Percentiles rank a stretch among this genome's conserved stretches.
phyloP scores from a whole-genome alignment of 2,329 filamentous ascomycete genomes.

The Aotearoamyces nothofagi region DNA sequence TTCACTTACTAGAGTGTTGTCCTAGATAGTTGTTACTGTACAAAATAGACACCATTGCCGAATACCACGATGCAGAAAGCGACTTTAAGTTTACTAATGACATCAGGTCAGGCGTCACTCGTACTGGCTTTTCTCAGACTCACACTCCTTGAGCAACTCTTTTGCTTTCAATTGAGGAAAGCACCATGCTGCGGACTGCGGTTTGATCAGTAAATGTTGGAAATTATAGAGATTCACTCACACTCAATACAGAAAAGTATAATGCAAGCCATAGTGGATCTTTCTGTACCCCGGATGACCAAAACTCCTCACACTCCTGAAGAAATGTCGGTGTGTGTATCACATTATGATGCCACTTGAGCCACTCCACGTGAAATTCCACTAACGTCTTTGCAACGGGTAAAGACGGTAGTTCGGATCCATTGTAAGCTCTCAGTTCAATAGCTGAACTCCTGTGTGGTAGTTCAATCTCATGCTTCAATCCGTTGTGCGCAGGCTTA shows the following conservation, averaged over 20 bases:
- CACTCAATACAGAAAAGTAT: conserved; percentile 13
- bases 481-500: no score
- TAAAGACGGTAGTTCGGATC: conserved; percentile 8
- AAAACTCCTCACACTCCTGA: conserved; percentile 12
- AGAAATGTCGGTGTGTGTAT: conserved; percentile 14
- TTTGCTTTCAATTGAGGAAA: no score
- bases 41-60: conserved; percentile 20
- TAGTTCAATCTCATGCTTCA: no score
- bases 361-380: conserved; percentile 12
- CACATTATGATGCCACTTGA: conserved; percentile 17
- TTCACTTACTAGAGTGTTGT: conserved; percentile 8
- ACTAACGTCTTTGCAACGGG: conserved; percentile 10
- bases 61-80: no score
- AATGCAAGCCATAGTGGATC: conserved; percentile 16
- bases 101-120: no score
- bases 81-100: no score
- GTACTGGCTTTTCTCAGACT: no score
- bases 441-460: no score
- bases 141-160: no score
- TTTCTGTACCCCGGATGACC: conserved; percentile 9
- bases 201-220: no score
- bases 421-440: no score
- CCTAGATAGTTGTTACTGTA: conserved; percentile 19
- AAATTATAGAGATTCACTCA: conserved; percentile 15
- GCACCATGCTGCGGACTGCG: no score